Evolutionary conservation across 768 basidiomycete species (phyloP), one percentile per base, ranked within the genome.

Genomic region (Suillus placidus): DNA sequence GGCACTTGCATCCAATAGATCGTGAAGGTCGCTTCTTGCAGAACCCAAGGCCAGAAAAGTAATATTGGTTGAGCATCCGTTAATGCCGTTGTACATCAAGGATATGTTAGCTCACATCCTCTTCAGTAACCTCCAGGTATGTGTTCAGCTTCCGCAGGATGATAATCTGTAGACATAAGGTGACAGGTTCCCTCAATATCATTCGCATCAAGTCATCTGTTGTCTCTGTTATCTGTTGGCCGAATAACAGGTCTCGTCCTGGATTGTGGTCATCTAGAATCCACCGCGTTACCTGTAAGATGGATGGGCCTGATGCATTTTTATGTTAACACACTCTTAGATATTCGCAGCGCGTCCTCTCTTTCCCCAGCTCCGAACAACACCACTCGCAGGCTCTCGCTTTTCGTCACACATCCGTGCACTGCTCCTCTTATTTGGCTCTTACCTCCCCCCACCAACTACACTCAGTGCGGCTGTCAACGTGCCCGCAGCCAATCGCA

Each of bases 11-110:
- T 66, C 67, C 71, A 62, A 71, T 72, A 58, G 68, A 63, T 67
- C 64, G 72, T 35, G 65, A 77, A 97, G 95, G 74, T 93, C 94
- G 60, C 83, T 99, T 56, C 83, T 98, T 76, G 93, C 94, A 70
- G 97, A 99, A 73, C 93, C 97, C 2, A 97, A 95, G 77, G 90
- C 95, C 37, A 88, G 97, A 63, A 99, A 97, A 77, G 91, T 99
- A 62, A 94, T 99, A 62, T 71, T 99, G 26, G 82, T 97, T 7
- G 97, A 99, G 77, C 92, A 94, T 74, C 93, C 97, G 0, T 79
- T 97, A 30, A 80, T 98, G 20, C 94, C 96, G 1, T 75, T 93
- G 1, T 85, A 90, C 64, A 88, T 98, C 73, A 99, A 99, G 78
- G 93, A 97, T 51, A 88, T 87, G 65, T 84, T 99, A 45, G 93